Evolutionary conservation across 1,139 yeast species (phyloP), one percentile per base, ranked within the genome.

Genomic region (Kodamaea anthophila): DNA sequence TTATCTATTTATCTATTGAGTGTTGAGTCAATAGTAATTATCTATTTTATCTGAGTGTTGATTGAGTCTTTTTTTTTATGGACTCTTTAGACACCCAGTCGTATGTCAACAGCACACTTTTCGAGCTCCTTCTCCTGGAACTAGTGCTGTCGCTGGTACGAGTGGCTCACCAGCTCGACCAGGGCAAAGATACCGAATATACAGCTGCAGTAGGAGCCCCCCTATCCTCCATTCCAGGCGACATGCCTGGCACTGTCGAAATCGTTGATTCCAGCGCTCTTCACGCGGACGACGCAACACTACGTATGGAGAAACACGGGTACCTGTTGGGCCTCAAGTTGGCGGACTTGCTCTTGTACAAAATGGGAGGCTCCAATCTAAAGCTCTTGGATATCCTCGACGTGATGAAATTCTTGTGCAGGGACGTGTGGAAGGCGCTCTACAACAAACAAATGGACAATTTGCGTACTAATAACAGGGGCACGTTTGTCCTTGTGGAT

Each of bases 361-460:
- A 60, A 39, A 39, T 35, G 21, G 36, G 38, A 14, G 36, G 34
- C 7, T 18, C 30, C 21, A 60, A 39, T 65, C 25, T 70, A 29
- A 68, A 68, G 39, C 60, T 74, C 32, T 55, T 68, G 43, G 91
- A 83, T 38, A 65, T 81, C 13, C 55, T 88, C 28, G 91, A 85
- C 42, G 73, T 87, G 29, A 84, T 88, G 87, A 88, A 88, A 56
- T 87, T 86, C 48, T 74, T 88, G 2, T 87, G 97, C 54, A 73
- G 94, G 29, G 96, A 91, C 44, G 81, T 88, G 21, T 88, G 97
- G 97, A 76, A 74, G 44, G 59, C 71, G 30, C 51, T 88, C 23
- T 87, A 77, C 56, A 74, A 77, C 27, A 91, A 87, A 53, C 96
- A 84, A 55, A 85, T 91, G 66, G 96, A 87, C 53, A 87, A 86